A percentile compares a stretch with the other conserved stretches of the same genome.
Evolutionary conservation across 441 rosid species (phyloP).

Genomic region (Populus hybrid): DNA sequence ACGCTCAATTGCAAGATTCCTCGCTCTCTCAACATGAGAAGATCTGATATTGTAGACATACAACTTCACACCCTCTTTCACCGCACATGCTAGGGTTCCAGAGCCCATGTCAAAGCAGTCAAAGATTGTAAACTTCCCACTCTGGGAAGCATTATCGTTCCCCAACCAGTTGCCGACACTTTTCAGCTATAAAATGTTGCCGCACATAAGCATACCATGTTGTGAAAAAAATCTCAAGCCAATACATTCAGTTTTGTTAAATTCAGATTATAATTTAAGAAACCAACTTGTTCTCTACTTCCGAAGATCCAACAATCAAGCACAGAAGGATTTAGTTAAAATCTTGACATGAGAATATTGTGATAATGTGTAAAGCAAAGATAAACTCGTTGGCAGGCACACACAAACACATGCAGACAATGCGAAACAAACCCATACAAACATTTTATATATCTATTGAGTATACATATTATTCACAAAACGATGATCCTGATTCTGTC

Average conservation of each 20-base stretch:
- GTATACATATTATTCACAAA: not conserved
- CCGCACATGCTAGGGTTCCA: conserved; percentile 72
- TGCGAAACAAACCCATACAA: not conserved
- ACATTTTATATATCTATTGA: not conserved
- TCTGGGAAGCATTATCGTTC: conserved; percentile 73
- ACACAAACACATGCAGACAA: not conserved
- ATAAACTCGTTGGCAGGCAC: not conserved
- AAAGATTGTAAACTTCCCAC: conserved; percentile 79
- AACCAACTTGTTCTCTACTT: not conserved
- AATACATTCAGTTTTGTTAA: not conserved
- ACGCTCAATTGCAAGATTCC: conserved; percentile 60
- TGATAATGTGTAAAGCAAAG: not conserved
- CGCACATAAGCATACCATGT: not conserved
- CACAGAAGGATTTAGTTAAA: not conserved
- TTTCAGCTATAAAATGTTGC: conserved; percentile 57
- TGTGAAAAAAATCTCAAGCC: conserved; percentile 1
- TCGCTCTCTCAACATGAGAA: conserved; percentile 66
- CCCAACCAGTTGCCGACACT: conserved; percentile 79
- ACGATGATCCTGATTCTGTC: not conserved
- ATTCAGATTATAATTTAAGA: not conserved
- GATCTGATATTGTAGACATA: conserved; percentile 77
- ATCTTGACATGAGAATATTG: not conserved
- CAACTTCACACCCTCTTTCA: conserved; percentile 86
- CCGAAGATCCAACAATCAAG: not conserved
- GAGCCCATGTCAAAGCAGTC: conserved; percentile 89